Conservation (phyloP, 495 filamentous ascomycete genomes). For the Pseudevernia furfuracea region DNA sequence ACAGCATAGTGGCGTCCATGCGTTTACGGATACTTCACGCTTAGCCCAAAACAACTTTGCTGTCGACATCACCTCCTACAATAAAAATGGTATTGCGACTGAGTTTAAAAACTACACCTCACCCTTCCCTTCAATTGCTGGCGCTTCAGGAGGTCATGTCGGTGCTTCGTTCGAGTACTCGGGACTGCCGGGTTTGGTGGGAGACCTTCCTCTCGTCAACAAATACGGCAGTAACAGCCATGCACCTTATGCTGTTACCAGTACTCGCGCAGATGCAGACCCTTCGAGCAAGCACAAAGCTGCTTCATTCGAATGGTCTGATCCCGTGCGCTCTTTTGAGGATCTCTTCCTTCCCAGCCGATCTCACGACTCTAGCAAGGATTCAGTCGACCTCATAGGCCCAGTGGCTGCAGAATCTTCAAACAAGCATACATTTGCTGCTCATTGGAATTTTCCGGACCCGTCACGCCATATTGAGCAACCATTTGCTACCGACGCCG, state of each 20-base stretch:
- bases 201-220: neutral
- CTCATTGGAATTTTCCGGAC: neutral
- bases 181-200: neutral
- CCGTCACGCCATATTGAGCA: neutral
- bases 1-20: no score
- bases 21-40: neutral
- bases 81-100: neutral
- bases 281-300: neutral
- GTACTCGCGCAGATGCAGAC: neutral
- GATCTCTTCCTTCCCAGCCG: neutral
- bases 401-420: neutral
- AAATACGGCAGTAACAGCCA: neutral
- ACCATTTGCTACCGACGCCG: neutral
- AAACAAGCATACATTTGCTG: neutral
- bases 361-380: neutral
- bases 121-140: neutral
- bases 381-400: neutral
- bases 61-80: neutral
- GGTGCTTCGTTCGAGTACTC: neutral
- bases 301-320: neutral
- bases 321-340: neutral
- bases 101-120: neutral
- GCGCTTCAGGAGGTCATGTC: neutral
- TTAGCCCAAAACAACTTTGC: neutral
- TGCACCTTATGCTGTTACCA: neutral